Evolutionary conservation across 2,329 filamentous ascomycete genomes (phyloP).

Genomic region (Penicillium fuscoglaucum): DNA sequence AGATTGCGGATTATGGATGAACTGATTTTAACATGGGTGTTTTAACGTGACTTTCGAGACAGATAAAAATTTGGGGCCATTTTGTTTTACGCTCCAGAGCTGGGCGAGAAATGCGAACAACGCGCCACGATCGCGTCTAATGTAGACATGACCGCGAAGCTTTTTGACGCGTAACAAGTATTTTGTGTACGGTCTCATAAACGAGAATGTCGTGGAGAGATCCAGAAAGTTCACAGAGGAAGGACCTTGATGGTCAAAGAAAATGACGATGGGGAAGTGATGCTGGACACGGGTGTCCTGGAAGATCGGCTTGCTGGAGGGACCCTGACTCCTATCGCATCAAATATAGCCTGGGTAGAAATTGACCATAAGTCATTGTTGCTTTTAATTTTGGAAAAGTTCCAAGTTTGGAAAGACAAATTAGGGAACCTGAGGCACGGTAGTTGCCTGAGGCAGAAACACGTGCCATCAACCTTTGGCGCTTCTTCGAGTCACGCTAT

Average conservation of each 20-base stretch:
- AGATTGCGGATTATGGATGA: neutral
- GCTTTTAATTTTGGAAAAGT: neutral
- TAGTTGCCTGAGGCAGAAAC: conserved; percentile 11
- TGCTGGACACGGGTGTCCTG: neutral
- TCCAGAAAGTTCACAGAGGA: neutral
- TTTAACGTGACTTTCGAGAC: neutral
- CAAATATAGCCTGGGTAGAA: neutral
- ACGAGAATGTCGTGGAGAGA: neutral
- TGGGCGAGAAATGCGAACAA: conserved; percentile 6
- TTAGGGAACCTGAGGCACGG: neutral
- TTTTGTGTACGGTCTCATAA: neutral
- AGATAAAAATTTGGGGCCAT: neutral
- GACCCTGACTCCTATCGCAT: neutral
- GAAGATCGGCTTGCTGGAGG: neutral
- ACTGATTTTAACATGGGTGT: too few species aligned
- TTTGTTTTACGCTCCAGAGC: neutral
- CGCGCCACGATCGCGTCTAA: neutral
- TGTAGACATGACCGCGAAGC: neutral
- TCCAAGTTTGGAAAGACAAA: neutral
- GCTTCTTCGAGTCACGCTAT: neutral
- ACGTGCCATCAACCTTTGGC: conserved; percentile 7
- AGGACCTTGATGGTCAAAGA: neutral
- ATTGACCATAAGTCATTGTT: neutral
- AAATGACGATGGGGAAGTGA: neutral
- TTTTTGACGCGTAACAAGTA: neutral